A percentile compares a stretch with the other conserved stretches of the same genome.
phyloP scores from a whole-genome alignment of 2,329 filamentous ascomycete species.

The Aureobasidium sp. region DNA sequence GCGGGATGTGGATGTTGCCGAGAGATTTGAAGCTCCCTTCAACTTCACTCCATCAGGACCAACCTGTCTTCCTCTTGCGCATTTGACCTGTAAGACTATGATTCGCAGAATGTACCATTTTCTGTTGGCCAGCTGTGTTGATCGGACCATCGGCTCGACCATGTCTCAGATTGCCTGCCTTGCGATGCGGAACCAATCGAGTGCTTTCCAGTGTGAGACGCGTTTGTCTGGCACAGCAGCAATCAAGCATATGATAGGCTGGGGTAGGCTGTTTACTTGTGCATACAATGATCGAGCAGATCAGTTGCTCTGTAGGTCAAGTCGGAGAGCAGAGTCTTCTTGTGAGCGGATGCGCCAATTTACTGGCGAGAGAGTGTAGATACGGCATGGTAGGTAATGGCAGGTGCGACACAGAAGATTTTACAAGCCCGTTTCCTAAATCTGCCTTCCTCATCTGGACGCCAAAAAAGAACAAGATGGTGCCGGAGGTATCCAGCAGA shows the following conservation, averaged over 20 bases:
- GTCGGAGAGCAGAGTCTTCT: background rate
- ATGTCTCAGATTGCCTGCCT: background rate
- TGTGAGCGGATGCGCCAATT: background rate
- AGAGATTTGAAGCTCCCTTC: background rate
- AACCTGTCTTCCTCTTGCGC: background rate
- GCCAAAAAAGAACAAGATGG: background rate
- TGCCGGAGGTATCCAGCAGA: background rate
- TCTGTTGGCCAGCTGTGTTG: background rate
- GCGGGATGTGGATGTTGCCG: conserved; percentile 5
- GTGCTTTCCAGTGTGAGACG: background rate
- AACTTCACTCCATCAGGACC: background rate
- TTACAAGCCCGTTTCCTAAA: background rate
- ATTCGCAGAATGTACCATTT: background rate
- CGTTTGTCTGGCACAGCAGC: conserved; percentile 3
- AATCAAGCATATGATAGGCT: background rate
- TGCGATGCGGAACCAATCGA: background rate
- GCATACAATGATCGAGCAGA: background rate
- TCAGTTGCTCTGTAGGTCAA: background rate
- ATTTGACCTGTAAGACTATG: background rate
- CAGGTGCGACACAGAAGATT: background rate
- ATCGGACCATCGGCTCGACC: background rate
- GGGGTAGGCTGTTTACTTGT: background rate
- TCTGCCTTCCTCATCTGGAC: too few species aligned
- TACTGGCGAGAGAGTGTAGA: background rate
- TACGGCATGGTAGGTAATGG: background rate